phyloP scores from a whole-genome alignment of 1,139 yeast genomes.

The Zygosaccharomyces pseudobailii region DNA sequence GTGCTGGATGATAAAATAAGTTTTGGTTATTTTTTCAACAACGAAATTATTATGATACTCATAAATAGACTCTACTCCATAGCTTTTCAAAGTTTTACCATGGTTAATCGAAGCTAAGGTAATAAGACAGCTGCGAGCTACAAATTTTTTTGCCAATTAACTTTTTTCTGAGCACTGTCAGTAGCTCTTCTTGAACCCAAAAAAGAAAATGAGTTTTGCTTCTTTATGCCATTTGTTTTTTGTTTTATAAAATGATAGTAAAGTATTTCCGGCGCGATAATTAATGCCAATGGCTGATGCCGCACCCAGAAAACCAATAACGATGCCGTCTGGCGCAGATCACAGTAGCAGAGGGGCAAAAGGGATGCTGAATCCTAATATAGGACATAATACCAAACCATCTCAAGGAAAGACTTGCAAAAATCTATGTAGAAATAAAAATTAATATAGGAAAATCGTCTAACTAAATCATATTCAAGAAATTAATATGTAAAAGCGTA shows the following conservation, averaged over 20 bases:
- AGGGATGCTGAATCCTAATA: background rate
- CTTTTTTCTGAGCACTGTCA: background rate
- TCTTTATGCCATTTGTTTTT: background rate
- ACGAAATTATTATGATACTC: slow-evolving; percentile 58
- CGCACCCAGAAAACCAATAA: background rate
- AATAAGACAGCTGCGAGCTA: background rate
- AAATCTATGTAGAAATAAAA: background rate
- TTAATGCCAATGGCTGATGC: background rate
- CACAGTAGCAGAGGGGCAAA: background rate
- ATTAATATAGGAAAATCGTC: too few relatives aligned
- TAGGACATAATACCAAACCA: background rate
- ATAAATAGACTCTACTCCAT: slow-evolving; percentile 57
- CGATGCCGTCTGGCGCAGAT: background rate
- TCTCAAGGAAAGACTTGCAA: background rate
- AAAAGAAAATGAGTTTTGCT: background rate
- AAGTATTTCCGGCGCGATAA: background rate
- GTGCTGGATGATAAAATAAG: slow-evolving; percentile 38
- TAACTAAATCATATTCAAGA: too few relatives aligned
- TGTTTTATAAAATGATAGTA: background rate
- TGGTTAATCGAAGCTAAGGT: background rate
- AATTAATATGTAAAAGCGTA: too few relatives aligned
- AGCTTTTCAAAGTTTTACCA: slow-evolving; percentile 13
- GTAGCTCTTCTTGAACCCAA: background rate
- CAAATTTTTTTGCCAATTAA: background rate
- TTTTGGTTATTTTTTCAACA: slow-evolving; percentile 43